Conservation (phyloP, 2,329 filamentous ascomycete genomes). For the Aspergillus pseudoviridinutans region DNA sequence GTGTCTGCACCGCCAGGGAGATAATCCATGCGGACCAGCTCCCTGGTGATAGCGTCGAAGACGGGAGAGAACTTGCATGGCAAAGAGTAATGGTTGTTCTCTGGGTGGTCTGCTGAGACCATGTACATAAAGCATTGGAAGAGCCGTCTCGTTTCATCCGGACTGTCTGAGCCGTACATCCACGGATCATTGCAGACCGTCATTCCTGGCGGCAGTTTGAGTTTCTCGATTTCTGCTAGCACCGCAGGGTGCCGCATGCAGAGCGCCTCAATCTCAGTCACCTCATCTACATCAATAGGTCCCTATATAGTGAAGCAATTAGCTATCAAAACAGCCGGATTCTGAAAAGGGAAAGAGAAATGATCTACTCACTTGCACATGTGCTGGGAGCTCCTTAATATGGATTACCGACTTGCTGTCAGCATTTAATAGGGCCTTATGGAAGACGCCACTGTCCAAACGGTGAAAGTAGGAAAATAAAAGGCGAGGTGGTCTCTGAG, state of each 20-base stretch:
- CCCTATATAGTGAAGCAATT: slow-evolving; percentile 52
- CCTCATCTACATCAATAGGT: slow-evolving; percentile 57
- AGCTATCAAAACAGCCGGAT: slow-evolving; percentile 38
- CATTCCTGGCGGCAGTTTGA: slow-evolving; percentile 55
- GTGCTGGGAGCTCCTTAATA: slow-evolving; percentile 43
- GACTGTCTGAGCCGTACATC: slow-evolving; percentile 58
- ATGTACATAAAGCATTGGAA: slow-evolving; percentile 42
- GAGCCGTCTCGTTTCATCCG: slow-evolving; percentile 37
- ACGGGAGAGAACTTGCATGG: slow-evolving; percentile 37
- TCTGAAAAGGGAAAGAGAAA: background rate
- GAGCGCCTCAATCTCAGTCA: slow-evolving; percentile 54
- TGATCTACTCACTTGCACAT: slow-evolving; percentile 37
- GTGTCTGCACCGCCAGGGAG: slow-evolving; percentile 64
- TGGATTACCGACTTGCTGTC: slow-evolving; percentile 33
- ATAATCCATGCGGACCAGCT: slow-evolving; percentile 65
- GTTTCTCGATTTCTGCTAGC: slow-evolving; percentile 55
- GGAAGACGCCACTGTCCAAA: slow-evolving; percentile 40
- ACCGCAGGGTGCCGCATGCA: slow-evolving; percentile 54
- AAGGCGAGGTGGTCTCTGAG: slow-evolving; percentile 48
- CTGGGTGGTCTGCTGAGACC: slow-evolving; percentile 30
- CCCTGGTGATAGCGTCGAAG: slow-evolving; percentile 58
- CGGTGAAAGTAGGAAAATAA: slow-evolving; percentile 51
- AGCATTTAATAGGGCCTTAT: slow-evolving; percentile 38
- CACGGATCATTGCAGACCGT: slow-evolving; percentile 60
- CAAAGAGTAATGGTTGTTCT: slow-evolving; percentile 36